Evolutionary conservation across 495 filamentous ascomycete genomes (phyloP), one percentile per base, ranked within the genome.

Genomic region (Chaetomium fimeti): DNA sequence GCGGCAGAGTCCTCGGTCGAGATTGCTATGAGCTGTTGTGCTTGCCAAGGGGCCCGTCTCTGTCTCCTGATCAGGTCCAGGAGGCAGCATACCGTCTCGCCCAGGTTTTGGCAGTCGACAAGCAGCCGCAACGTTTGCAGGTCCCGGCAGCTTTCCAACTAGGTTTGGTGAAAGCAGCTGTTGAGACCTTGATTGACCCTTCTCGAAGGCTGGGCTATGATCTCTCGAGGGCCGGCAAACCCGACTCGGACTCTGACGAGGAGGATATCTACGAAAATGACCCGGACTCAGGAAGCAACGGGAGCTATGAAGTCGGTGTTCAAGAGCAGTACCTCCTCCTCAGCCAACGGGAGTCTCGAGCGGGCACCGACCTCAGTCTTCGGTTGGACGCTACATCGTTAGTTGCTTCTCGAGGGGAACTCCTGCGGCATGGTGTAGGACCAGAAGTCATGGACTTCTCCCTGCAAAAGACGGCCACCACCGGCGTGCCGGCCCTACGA

Each of bases 101-200:
- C 25, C 79, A 83, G n/a, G 79, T 79, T 49, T 84, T 88, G 56
- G 82, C 86, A 60, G 82, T 84, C 13, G 85, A 88, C 65, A 84
- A 82, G 60, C 84, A 86, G 60, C 82, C 85, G 2, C 59, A 77
- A 20, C 73, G 81, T 38, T 70, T 80, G 38, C 79, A 73, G 29
- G 73, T 80, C 15, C 71, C 78, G 5, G 84, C 85, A 9, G 73
- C 77, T 32, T 72, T 62, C 22, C 79, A 85, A 24, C 84, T 86
- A 40, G 77, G 69, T 32, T 69, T 72, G 28, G 81, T 85, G 47
- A 76, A 80, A 24, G 74, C 76, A 6, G 85, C 85, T 7, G 85
- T 85, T 42, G 82, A 85, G 67, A 82, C 79, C 2, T 75, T 88
- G 7, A 77, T 79, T 24, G 80, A 87, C 62, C 79, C 81, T n/a